Evolutionary conservation across 345 rosid genomes (phyloP).

Genomic region (Psidium guajava): DNA sequence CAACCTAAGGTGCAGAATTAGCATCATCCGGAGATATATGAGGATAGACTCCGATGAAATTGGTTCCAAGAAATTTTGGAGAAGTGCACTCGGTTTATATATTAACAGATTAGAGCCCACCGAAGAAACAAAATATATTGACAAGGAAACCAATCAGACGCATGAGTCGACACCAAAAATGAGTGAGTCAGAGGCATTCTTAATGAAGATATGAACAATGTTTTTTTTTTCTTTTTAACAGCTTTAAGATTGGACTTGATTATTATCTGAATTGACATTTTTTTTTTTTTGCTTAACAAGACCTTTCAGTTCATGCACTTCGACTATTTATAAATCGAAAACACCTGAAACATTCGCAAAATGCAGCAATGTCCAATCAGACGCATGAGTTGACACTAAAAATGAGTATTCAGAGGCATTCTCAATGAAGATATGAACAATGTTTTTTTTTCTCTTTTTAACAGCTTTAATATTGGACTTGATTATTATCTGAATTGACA

Average conservation of each 20-base stretch:
- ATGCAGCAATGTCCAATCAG: neutral
- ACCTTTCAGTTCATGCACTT: neutral
- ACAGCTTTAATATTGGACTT: neutral
- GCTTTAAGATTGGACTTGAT: neutral
- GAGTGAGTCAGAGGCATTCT: neutral
- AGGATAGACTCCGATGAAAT: too few relatives aligned
- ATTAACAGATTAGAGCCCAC: neutral
- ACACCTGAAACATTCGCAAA: neutral
- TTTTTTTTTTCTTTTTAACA: neutral
- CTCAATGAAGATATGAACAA: neutral
- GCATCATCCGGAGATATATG: too few relatives aligned
- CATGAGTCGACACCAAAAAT: neutral
- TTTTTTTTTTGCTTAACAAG: neutral
- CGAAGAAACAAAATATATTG: neutral
- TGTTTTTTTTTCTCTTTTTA: neutral
- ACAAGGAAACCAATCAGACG: neutral
- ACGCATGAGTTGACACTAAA: neutral
- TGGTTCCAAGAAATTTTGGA: neutral
- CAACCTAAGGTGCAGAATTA: too few relatives aligned
- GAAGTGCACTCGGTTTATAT: neutral
- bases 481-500: neutral
- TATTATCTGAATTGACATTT: neutral
- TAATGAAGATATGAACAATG: neutral
- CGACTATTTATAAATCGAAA: neutral
- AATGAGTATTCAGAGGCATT: neutral